phyloP scores from a whole-genome alignment of 2,329 filamentous ascomycete species.

The Aschersonia sp. region DNA sequence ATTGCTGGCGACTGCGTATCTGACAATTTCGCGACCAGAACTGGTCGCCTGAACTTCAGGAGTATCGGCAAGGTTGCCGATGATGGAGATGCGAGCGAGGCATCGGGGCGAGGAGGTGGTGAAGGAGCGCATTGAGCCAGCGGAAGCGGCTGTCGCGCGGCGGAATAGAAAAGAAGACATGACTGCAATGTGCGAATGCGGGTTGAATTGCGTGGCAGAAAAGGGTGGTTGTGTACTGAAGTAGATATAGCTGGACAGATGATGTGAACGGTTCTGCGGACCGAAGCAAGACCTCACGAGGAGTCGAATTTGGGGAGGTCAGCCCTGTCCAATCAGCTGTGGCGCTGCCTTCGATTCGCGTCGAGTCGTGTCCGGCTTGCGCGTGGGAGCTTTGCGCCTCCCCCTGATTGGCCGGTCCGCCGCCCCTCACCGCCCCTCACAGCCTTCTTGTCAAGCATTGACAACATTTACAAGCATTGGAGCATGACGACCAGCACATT shows the following conservation, averaged over 20 bases:
- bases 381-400: background rate
- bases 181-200: background rate
- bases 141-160: constrained; percentile 33
- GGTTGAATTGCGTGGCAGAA: too few species aligned
- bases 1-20: constrained; percentile 62
- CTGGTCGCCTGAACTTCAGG: constrained; percentile 62
- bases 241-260: too few species aligned
- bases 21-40: constrained; percentile 58
- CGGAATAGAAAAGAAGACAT: constrained; percentile 38
- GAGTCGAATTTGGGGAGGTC: too few species aligned
- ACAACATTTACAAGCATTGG: background rate
- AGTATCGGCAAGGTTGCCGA: constrained; percentile 68
- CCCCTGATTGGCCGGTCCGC: too few species aligned
- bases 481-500: background rate
- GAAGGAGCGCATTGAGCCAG: constrained; percentile 52
- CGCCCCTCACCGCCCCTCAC: too few species aligned
- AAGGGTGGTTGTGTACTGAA: too few species aligned
- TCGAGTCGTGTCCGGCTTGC: background rate
- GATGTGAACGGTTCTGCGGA: too few species aligned
- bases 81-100: constrained; percentile 68
- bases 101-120: constrained; percentile 51
- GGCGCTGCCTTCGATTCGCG: background rate
- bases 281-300: too few species aligned
- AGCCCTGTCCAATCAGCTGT: too few species aligned
- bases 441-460: background rate